phyloP scores from a whole-genome alignment of 768 basidiomycete species.

The Pulveroboletus sp. region DNA sequence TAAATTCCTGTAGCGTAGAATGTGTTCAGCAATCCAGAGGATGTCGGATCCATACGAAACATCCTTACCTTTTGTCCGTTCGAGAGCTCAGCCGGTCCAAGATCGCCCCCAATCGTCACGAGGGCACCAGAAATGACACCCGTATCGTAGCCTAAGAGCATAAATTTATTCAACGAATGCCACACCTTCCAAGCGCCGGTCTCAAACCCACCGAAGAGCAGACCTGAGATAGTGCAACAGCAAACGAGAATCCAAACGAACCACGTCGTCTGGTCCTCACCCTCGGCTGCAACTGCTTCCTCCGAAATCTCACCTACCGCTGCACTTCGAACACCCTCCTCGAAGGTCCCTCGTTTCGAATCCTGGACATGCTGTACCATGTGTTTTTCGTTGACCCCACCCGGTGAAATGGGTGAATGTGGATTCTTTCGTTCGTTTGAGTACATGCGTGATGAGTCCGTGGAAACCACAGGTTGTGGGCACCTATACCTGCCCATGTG shows the following conservation, averaged over 20 bases:
- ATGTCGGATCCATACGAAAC: neutral
- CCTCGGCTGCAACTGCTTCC: slow-evolving; percentile 56
- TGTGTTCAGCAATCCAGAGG: neutral
- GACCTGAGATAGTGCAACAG: slow-evolving; percentile 69
- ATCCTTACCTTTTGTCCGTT: slow-evolving; percentile 57
- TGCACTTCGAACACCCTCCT: slow-evolving; percentile 14
- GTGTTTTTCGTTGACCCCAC: slow-evolving; percentile 8
- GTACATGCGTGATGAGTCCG: too few relatives aligned
- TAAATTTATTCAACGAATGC: too few relatives aligned
- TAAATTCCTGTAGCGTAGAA: slow-evolving; percentile 65
- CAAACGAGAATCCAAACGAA: slow-evolving; percentile 78
- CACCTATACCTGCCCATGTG: too few relatives aligned
- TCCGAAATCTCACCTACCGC: slow-evolving; percentile 54
- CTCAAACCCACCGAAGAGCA: slow-evolving; percentile 61
- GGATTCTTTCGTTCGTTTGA: too few relatives aligned
- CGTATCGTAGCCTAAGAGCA: slow-evolving; percentile 59
- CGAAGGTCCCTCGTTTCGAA: slow-evolving; percentile 7
- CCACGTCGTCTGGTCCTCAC: slow-evolving; percentile 64
- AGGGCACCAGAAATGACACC: slow-evolving; percentile 80
- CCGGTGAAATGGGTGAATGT: too few relatives aligned
- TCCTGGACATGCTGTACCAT: neutral
- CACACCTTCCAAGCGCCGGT: too few relatives aligned
- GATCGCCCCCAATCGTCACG: slow-evolving; percentile 65
- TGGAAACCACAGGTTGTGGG: too few relatives aligned
- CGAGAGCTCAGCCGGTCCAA: slow-evolving; percentile 56